Evolutionary conservation across 768 basidiomycete species (phyloP).

Genomic region (Mycena indigotica): DNA sequence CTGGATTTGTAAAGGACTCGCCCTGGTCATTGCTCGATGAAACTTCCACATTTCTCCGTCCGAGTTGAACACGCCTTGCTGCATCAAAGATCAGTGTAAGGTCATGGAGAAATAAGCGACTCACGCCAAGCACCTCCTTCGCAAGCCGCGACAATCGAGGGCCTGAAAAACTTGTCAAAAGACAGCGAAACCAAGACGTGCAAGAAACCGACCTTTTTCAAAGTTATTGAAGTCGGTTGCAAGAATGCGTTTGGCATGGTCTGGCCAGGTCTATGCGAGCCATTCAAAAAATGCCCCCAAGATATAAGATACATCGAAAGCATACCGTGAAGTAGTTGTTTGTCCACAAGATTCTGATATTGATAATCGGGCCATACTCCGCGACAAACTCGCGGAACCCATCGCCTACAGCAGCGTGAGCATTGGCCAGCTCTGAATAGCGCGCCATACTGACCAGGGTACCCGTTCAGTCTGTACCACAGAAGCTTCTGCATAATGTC

Average conservation of each 20-base stretch:
- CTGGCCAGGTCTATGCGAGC: slow-evolving; percentile 15
- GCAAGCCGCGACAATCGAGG: slow-evolving; percentile 13
- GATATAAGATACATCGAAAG: neutral
- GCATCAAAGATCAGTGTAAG: no score
- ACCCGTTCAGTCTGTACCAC: slow-evolving; percentile 30
- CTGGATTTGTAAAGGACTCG: slow-evolving; percentile 4
- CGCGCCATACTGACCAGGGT: slow-evolving; percentile 38
- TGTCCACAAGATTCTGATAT: slow-evolving; percentile 21
- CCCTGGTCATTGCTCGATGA: slow-evolving; percentile 17
- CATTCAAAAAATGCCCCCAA: neutral
- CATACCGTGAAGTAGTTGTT: slow-evolving; percentile 23
- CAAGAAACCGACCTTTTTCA: slow-evolving; percentile 24
- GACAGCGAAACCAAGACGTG: neutral
- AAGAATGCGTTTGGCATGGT: slow-evolving; percentile 31
- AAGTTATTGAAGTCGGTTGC: slow-evolving; percentile 30
- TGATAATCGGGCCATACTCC: slow-evolving; percentile 15
- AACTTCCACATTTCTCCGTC: slow-evolving; percentile 67
- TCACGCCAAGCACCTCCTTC: slow-evolving; percentile 17
- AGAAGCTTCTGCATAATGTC: slow-evolving; percentile 26
- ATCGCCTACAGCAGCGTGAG: slow-evolving; percentile 7
- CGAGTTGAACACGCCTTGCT: slow-evolving; percentile 59
- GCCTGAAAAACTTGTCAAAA: slow-evolving; percentile 18
- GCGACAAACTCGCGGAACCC: slow-evolving; percentile 7
- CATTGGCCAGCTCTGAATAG: neutral
- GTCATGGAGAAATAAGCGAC: neutral